phyloP scores from a whole-genome alignment of 306 rosid genomes.

The Cotoneaster glaucophyllus region DNA sequence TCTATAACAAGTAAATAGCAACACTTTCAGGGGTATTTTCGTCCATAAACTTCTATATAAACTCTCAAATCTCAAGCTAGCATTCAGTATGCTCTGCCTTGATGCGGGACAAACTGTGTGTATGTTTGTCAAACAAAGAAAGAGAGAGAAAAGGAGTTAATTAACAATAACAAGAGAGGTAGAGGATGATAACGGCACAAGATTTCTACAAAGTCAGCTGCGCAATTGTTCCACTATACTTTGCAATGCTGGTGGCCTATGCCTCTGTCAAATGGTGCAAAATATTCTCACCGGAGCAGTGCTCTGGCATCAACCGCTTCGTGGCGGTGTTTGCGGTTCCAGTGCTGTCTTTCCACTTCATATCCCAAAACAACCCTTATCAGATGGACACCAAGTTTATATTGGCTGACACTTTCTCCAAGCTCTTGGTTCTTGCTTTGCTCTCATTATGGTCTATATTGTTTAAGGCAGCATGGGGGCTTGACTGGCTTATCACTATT shows the following conservation, averaged over 20 bases:
- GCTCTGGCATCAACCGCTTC: constrained; percentile 45
- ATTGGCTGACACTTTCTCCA: constrained; percentile 35
- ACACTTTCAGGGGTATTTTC: background rate
- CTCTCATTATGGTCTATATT: constrained; percentile 22
- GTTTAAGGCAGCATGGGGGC: constrained; percentile 8
- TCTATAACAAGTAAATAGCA: background rate
- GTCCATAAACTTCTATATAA: background rate
- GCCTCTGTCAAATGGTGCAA: constrained; percentile 40
- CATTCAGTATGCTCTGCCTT: background rate
- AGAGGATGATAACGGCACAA: constrained; percentile 18
- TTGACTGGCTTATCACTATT: constrained; percentile 40
- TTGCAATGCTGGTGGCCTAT: constrained; percentile 40
- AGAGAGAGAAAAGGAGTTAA: background rate
- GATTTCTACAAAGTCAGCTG: constrained; percentile 47
- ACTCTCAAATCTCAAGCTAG: background rate
- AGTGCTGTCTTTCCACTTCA: constrained; percentile 38
- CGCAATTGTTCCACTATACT: constrained; percentile 41
- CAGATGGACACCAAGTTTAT: constrained; percentile 38
- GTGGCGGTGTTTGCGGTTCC: constrained; percentile 44
- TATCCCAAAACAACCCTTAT: constrained; percentile 39
- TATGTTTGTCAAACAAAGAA: background rate
- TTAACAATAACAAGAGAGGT: background rate
- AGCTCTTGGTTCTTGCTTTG: constrained; percentile 23
- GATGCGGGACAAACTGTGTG: background rate
- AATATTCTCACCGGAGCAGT: constrained; percentile 36